Evolutionary conservation across 768 basidiomycete species (phyloP).

Genomic region (Rhodotorula graminis): DNA sequence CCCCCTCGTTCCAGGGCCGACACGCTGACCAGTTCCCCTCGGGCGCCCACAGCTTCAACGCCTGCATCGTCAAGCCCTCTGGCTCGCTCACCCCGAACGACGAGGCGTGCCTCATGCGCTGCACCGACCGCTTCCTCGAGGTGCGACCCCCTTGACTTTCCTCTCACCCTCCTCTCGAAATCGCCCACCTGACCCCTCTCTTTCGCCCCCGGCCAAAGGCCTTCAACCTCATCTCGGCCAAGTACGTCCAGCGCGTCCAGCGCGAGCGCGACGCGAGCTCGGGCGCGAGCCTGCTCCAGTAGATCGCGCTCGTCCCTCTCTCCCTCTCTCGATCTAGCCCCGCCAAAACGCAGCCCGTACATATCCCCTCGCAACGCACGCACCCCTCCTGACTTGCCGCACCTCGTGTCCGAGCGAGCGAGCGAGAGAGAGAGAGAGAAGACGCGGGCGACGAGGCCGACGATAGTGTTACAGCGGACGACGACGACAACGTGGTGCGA

Average conservation of each 20-base stretch:
- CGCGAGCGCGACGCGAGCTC: conserved; percentile 20
- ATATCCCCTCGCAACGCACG: background rate
- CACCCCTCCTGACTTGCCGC: background rate
- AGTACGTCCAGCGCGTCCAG: conserved; percentile 35
- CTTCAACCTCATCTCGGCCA: conserved; percentile 15
- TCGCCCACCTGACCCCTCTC: no score
- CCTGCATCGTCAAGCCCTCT: conserved; percentile 28
- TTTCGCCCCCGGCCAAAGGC: background rate
- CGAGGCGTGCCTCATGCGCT: conserved; percentile 28
- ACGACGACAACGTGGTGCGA: no score
- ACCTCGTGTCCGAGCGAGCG: no score
- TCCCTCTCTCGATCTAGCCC: no score
- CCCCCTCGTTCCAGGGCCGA: no score
- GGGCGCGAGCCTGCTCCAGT: background rate
- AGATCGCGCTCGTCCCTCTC: background rate
- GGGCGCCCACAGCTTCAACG: conserved; percentile 13
- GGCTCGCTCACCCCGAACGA: conserved; percentile 18
- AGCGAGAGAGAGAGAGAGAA: background rate
- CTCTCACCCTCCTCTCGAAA: no score
- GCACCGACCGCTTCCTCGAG: conserved; percentile 35
- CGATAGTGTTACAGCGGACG: no score
- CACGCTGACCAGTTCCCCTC: no score
- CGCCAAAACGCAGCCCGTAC: background rate
- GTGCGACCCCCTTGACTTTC: conserved; percentile 6
- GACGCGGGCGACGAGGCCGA: no score